phyloP scores from a whole-genome alignment of 1,284 basidiomycete genomes.

The Omphalotus olearius region DNA sequence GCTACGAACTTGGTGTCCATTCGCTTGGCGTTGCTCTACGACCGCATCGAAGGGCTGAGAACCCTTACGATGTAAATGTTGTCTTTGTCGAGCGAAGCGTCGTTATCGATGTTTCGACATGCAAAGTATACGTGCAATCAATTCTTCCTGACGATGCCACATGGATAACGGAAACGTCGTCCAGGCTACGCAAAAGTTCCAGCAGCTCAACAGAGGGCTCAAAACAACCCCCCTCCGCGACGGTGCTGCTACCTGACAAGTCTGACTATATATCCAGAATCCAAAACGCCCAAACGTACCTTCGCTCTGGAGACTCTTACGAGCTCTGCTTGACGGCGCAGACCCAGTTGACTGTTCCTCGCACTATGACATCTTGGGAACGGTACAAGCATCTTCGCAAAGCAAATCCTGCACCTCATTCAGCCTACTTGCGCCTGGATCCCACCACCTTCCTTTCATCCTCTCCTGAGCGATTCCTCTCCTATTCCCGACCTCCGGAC shows the following conservation, averaged over 20 bases:
- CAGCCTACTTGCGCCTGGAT: constrained; percentile 75
- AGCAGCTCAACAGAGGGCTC: constrained; percentile 13
- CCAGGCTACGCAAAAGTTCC: constrained; percentile 24
- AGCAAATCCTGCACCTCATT: constrained; percentile 90
- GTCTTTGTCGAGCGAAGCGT: constrained; percentile 74
- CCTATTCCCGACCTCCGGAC: constrained; percentile 66
- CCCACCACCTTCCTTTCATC: constrained; percentile 70
- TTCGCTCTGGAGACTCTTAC: constrained; percentile 90
- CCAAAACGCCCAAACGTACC: constrained; percentile 67
- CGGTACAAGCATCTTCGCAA: constrained; percentile 69
- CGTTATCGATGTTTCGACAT: constrained; percentile 52
- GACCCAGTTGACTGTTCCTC: constrained; percentile 48
- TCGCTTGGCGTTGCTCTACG: constrained; percentile 40
- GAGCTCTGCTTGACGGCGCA: constrained; percentile 91
- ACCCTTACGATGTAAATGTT: constrained; percentile 60
- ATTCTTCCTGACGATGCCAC: constrained; percentile 49
- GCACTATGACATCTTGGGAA: constrained; percentile 60
- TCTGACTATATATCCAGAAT: constrained; percentile 71
- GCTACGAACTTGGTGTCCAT: constrained; percentile 71
- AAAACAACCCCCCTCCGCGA: constrained; percentile 22
- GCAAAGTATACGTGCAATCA: constrained; percentile 57
- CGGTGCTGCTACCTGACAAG: constrained; percentile 50
- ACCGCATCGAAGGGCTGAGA: constrained; percentile 15
- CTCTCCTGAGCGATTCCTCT: constrained; percentile 92
- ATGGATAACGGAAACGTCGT: constrained; percentile 49